These are phyloP conservation scores for Phialophora macrospora DNA, from an alignment of 2,329 filamentous ascomycete genomes.

Conservation along the genomic window DNA sequence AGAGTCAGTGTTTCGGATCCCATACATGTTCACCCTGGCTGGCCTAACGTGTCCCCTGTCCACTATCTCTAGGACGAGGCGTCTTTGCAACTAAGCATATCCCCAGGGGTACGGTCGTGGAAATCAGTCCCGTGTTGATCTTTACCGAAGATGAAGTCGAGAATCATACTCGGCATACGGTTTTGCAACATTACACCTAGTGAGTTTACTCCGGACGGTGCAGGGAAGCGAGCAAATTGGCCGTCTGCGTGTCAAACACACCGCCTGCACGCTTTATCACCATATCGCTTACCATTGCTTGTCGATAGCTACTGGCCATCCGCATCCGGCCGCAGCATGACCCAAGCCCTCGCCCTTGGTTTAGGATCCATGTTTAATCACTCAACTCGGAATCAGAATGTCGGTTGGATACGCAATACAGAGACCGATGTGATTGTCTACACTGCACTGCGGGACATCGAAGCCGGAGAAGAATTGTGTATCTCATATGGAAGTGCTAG, in stretches of 20 bases:
- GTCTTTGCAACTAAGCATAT: slow-evolving; percentile 41
- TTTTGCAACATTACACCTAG: slow-evolving; percentile 61
- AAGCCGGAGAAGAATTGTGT: slow-evolving; percentile 59
- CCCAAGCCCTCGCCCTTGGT: slow-evolving; percentile 59
- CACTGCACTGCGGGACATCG: slow-evolving; percentile 53
- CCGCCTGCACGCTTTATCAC: not conserved
- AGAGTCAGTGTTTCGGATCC: not conserved
- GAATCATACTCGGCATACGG: slow-evolving; percentile 53
- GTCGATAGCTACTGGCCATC: slow-evolving; percentile 41
- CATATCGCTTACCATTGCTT: not conserved
- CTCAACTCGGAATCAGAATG: slow-evolving; percentile 55
- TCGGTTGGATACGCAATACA: slow-evolving; percentile 57
- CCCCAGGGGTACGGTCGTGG: slow-evolving; percentile 37
- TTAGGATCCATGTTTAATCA: slow-evolving; percentile 63
- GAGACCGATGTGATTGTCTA: slow-evolving; percentile 53
- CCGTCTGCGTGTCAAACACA: not conserved
- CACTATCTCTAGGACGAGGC: slow-evolving; percentile 38
- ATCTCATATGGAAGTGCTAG: slow-evolving; percentile 41
- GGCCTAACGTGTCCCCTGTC: slow-evolving; percentile 14
- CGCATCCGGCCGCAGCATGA: slow-evolving; percentile 39
- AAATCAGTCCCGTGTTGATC: slow-evolving; percentile 46
- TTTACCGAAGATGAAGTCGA: slow-evolving; percentile 53
- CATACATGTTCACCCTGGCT: not conserved
- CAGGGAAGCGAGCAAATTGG: not conserved
- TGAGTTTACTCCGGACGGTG: slow-evolving; percentile 38